phyloP scores from a whole-genome alignment of 2,329 filamentous ascomycete genomes.

The Pestalotiopsis sp. region DNA sequence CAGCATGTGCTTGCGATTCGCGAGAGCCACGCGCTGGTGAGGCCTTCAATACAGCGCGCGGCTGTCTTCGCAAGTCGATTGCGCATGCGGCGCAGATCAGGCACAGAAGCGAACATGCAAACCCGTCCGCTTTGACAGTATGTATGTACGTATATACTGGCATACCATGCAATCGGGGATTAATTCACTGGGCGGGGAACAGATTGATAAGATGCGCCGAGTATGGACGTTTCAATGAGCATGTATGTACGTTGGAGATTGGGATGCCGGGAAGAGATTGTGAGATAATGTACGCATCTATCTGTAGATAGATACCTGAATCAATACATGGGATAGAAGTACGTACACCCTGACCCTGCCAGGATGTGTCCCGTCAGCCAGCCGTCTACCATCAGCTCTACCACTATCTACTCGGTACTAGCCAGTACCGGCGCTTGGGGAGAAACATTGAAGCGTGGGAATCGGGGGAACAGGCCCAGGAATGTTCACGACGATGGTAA shows the following conservation, averaged over 20 bases:
- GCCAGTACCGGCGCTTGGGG: no score
- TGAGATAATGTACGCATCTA: background rate
- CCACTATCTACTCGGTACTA: no score
- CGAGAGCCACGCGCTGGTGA: background rate
- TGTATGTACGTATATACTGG: background rate
- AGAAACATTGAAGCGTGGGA: background rate
- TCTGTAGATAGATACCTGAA: no score
- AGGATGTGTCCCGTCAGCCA: no score
- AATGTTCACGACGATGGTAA: background rate
- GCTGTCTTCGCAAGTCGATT: background rate
- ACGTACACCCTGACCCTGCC: background rate
- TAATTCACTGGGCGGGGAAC: background rate
- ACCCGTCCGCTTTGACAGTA: background rate
- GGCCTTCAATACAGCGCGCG: background rate
- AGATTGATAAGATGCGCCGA: background rate
- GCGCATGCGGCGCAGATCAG: conserved; percentile 3
- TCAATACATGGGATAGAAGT: background rate
- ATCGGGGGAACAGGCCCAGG: background rate
- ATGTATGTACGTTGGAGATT: no score
- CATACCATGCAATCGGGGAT: background rate
- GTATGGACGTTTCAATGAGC: background rate
- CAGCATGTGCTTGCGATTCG: background rate
- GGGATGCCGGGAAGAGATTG: background rate
- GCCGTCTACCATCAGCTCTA: background rate
- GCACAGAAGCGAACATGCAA: background rate